Conservation (phyloP, 495 filamentous ascomycete species). For the Hypoxylon fuscum region DNA sequence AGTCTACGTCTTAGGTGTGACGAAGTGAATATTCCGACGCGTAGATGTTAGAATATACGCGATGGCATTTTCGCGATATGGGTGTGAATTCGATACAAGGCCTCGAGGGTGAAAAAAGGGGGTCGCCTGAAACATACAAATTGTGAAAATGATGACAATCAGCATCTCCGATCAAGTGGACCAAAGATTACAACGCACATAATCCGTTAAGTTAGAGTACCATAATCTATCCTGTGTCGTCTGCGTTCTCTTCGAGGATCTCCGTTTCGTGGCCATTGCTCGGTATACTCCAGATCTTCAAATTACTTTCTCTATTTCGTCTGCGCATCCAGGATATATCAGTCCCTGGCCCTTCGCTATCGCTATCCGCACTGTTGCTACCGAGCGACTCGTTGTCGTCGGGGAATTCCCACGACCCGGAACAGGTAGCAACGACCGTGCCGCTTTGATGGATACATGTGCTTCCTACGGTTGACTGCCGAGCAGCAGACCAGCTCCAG, state of each 20-base stretch:
- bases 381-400: slow-evolving; percentile 35
- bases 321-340: slow-evolving; percentile 38
- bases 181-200: too few species aligned
- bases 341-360: slow-evolving; percentile 16
- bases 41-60: too few species aligned
- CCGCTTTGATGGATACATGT: slow-evolving; percentile 73
- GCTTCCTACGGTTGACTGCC: slow-evolving; percentile 66
- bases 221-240: neutral
- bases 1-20: too few species aligned
- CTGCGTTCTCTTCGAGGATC: neutral
- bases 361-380: slow-evolving; percentile 9
- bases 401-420: slow-evolving; percentile 62
- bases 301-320: slow-evolving; percentile 61
- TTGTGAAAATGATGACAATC: neutral
- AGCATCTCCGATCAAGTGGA: neutral
- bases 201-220: too few species aligned
- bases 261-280: slow-evolving; percentile 3
- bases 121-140: too few species aligned
- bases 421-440: slow-evolving; percentile 76
- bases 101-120: too few species aligned
- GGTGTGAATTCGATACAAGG: too few species aligned
- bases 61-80: too few species aligned
- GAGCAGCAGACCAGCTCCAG: slow-evolving; percentile 69
- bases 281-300: slow-evolving; percentile 71
- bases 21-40: too few species aligned